Conservation (phyloP, 768 basidiomycete species). For the Amyloporia xantha region DNA sequence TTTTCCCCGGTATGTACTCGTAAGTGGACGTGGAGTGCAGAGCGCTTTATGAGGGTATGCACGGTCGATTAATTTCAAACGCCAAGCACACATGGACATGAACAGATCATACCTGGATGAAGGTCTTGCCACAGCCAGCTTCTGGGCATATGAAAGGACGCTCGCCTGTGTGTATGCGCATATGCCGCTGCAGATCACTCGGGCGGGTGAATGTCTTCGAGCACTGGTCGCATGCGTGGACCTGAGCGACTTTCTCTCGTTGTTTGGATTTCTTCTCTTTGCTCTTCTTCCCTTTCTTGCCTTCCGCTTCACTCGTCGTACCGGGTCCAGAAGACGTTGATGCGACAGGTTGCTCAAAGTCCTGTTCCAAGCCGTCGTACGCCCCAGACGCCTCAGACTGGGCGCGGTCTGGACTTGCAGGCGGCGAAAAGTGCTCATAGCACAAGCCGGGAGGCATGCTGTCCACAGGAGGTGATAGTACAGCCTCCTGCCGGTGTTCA, state of each 20-base stretch:
- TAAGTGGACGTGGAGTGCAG: slow-evolving; percentile 81
- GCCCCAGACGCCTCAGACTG: background rate
- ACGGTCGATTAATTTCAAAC: background rate
- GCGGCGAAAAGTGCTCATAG: background rate
- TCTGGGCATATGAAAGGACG: slow-evolving; percentile 75
- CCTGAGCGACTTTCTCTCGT: slow-evolving; percentile 40
- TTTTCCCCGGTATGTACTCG: slow-evolving; percentile 93
- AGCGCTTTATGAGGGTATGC: slow-evolving; percentile 44
- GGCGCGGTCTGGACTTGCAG: slow-evolving; percentile 1
- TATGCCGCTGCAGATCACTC: slow-evolving; percentile 80
- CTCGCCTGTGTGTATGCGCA: slow-evolving; percentile 88
- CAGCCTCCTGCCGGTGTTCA: slow-evolving; percentile 5
- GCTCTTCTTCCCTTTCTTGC: slow-evolving; percentile 23
- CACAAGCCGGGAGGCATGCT: slow-evolving; percentile 2
- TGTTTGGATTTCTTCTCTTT: slow-evolving; percentile 27
- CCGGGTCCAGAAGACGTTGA: slow-evolving; percentile 18
- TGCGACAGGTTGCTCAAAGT: slow-evolving; percentile 14
- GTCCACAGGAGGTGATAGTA: slow-evolving; percentile 1
- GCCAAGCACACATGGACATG: too few species aligned
- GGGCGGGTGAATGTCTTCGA: slow-evolving; percentile 76
- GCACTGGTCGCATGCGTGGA: slow-evolving; percentile 70
- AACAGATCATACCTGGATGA: slow-evolving; percentile 87
- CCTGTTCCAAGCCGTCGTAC: background rate
- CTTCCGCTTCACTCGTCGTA: slow-evolving; percentile 17
- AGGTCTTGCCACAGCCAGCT: slow-evolving; percentile 77